Conservation (phyloP, 352 stramenopile species). For the Globisporangium viniferum region DNA sequence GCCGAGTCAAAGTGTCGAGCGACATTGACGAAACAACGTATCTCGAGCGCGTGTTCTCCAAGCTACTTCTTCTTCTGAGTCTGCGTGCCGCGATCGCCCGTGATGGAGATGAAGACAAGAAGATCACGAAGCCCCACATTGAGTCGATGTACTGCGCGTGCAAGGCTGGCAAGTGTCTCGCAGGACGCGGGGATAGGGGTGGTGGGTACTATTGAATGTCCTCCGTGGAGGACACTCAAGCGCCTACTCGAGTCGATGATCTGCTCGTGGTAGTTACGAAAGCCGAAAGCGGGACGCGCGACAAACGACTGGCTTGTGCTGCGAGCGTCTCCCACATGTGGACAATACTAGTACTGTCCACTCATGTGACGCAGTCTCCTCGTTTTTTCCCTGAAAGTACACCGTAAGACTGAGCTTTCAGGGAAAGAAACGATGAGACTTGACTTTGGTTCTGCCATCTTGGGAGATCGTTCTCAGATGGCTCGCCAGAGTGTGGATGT, state of each 20-base stretch:
- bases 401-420: background rate
- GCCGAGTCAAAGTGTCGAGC: constrained; percentile 13
- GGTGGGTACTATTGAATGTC: background rate
- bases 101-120: background rate
- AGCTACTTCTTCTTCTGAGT: constrained; percentile 21
- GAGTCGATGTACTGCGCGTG: constrained; percentile 24
- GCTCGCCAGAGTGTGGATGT: too few species aligned
- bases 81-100: constrained; percentile 8
- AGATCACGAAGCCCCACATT: constrained; percentile 20
- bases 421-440: background rate
- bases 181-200: background rate
- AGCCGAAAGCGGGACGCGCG: background rate
- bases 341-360: background rate
- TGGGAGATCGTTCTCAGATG: too few species aligned
- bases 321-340: background rate
- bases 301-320: background rate
- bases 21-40: constrained; percentile 19
- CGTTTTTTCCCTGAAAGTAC: background rate
- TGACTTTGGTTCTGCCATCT: background rate
- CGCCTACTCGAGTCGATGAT: background rate
- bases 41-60: constrained; percentile 22
- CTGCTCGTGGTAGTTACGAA: background rate
- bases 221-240: background rate
- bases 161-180: constrained; percentile 19
- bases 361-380: background rate